Percentiles rank a stretch among this genome's conserved stretches.
Conservation (phyloP, 1,284 basidiomycete genomes). For the Gymnopus androsaceus region DNA sequence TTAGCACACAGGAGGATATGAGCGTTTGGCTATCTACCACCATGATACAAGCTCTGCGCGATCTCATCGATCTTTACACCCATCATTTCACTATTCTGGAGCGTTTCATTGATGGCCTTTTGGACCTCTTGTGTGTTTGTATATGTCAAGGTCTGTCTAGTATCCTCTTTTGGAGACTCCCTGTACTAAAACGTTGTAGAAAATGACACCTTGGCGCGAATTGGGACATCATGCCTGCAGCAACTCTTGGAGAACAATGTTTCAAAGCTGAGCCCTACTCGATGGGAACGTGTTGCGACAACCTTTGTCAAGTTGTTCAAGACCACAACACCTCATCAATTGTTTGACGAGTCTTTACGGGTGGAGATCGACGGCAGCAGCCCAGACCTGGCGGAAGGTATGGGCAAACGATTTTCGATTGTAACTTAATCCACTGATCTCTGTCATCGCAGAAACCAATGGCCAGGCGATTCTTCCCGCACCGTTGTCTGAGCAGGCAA, state of each 20-base stretch:
- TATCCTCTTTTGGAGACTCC: neutral
- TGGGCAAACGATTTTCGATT: neutral
- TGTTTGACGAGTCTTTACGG: constrained; percentile 89
- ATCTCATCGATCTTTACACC: constrained; percentile 95
- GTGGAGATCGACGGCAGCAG: constrained; percentile 73
- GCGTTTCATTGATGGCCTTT: constrained; percentile 84
- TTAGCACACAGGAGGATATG: constrained; percentile 98
- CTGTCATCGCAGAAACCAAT: constrained; percentile 49
- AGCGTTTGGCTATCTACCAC: constrained; percentile 99
- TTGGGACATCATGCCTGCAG: constrained; percentile 97
- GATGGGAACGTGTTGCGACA: constrained; percentile 92
- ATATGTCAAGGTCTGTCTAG: constrained; percentile 89
- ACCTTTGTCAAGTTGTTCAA: constrained; percentile 96
- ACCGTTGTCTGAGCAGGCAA: constrained; percentile 66
- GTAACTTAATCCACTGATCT: constrained; percentile 18
- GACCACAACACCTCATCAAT: constrained; percentile 96
- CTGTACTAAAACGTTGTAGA: constrained; percentile 53
- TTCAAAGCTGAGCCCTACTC: constrained; percentile 78
- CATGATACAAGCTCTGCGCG: constrained; percentile 96
- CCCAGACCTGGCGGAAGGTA: constrained; percentile 54
- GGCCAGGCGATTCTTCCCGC: constrained; percentile 77
- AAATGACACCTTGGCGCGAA: constrained; percentile 96
- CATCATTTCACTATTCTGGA: constrained; percentile 94
- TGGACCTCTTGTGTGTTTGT: constrained; percentile 94
- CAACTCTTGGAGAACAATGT: constrained; percentile 95